A percentile compares a stretch with the other conserved stretches of the same genome.
Conservation (phyloP, 2,329 filamentous ascomycete genomes). For the Albifimbria verrucaria region DNA sequence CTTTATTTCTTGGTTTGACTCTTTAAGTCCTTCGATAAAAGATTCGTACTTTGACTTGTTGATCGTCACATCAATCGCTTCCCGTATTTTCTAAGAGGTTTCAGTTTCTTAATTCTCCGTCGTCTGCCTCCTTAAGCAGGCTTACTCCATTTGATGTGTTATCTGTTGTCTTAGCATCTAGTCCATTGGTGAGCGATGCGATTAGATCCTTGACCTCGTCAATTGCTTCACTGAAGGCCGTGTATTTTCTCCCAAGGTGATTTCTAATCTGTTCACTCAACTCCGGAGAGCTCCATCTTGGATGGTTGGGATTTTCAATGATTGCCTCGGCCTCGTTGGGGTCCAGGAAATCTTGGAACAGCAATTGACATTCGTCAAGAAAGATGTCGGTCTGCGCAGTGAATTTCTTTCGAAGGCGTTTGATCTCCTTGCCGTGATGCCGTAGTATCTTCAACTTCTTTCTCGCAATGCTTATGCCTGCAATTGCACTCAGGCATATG, state of each 20-base stretch:
- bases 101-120: not conserved
- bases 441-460: not conserved
- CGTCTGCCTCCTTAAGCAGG: not conserved
- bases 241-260: not conserved
- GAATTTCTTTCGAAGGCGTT: slow-evolving; percentile 1
- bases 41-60: not conserved
- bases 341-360: not conserved
- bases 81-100: not conserved
- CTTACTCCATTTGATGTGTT: not conserved
- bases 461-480: not conserved
- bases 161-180: not conserved
- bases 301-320: not conserved
- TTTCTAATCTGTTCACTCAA: not conserved
- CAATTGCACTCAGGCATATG: not conserved
- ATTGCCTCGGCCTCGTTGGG: not conserved
- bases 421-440: not conserved
- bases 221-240: not conserved
- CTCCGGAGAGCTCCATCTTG: not conserved
- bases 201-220: not conserved
- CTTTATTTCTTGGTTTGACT: not conserved
- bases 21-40: not conserved
- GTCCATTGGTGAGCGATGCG: not conserved
- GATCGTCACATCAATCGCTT: not conserved
- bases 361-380: not conserved
- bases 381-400: not conserved